These are phyloP conservation scores for Saccharomyces eubayanus DNA, from an alignment of 805 yeast species.

Conservation along the genomic window DNA sequence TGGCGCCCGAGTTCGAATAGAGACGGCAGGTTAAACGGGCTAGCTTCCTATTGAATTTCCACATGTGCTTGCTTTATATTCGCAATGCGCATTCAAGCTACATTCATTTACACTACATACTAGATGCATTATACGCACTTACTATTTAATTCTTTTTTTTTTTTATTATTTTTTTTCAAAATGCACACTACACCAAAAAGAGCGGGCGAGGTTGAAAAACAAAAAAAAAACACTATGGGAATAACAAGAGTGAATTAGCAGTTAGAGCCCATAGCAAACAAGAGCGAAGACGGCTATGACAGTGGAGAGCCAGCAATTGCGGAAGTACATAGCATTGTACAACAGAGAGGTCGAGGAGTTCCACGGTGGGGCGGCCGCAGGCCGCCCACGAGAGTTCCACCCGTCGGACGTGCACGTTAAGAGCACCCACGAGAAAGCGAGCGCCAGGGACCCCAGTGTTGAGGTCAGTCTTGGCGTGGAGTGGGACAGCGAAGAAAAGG, in stretches of 20 bases:
- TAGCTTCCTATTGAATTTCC: background rate
- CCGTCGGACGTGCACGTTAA: background rate
- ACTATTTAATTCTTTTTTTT: background rate
- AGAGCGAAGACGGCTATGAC: constrained; percentile 4
- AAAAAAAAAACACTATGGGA: background rate
- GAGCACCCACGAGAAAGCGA: background rate
- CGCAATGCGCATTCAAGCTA: background rate
- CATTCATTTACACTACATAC: background rate
- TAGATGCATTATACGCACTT: background rate
- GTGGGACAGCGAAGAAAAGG: constrained; percentile 26
- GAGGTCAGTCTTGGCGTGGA: constrained; percentile 11
- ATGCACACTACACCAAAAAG: too few species aligned
- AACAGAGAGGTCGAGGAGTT: background rate
- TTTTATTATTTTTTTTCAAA: background rate
- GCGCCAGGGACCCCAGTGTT: background rate
- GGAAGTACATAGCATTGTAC: constrained; percentile 5
- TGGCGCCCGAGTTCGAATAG: background rate
- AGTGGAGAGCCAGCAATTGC: constrained; percentile 2
- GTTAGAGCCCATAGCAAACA: constrained; percentile 1
- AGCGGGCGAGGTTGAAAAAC: background rate
- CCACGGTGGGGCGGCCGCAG: background rate
- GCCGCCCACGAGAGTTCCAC: background rate
- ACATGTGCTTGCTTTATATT: background rate
- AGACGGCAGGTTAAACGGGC: background rate
- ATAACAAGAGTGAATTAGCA: constrained; percentile 1